A percentile compares a stretch with the other conserved stretches of the same genome.
Evolutionary conservation across 768 basidiomycete genomes (phyloP).

Genomic region (Psilocybe cubensis): DNA sequence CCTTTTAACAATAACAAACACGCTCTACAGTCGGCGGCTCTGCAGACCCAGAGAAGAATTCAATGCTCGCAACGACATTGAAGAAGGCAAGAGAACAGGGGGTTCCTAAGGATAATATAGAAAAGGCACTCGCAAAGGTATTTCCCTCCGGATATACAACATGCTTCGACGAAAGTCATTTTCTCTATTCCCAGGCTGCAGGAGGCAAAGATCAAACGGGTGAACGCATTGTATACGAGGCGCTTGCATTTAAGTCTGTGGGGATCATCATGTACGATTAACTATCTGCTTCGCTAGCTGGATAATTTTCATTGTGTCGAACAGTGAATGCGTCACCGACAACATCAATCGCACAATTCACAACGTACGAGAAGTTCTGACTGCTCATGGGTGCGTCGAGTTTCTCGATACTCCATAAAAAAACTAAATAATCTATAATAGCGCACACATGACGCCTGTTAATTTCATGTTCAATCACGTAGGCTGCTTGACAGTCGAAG

Average conservation of each 20-base stretch:
- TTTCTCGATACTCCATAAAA: not conserved
- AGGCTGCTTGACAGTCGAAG: slow-evolving; percentile 52
- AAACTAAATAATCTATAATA: slow-evolving; percentile 25
- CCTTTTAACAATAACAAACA: not conserved
- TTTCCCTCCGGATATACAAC: not conserved
- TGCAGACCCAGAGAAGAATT: slow-evolving; percentile 55
- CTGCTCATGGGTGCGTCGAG: slow-evolving; percentile 45
- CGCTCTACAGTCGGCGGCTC: slow-evolving; percentile 54
- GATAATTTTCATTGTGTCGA: not conserved
- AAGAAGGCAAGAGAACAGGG: slow-evolving; percentile 58
- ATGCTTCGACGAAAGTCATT: slow-evolving; percentile 2
- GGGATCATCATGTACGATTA: slow-evolving; percentile 61
- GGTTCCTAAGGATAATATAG: slow-evolving; percentile 73
- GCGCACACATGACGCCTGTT: slow-evolving; percentile 65
- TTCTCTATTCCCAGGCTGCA: slow-evolving; percentile 38
- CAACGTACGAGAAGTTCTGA: slow-evolving; percentile 56
- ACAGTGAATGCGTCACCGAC: slow-evolving; percentile 49
- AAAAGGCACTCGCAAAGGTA: slow-evolving; percentile 62
- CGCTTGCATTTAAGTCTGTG: slow-evolving; percentile 57
- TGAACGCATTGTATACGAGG: slow-evolving; percentile 60
- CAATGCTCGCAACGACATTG: slow-evolving; percentile 54
- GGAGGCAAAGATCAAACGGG: slow-evolving; percentile 52
- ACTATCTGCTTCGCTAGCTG: not conserved
- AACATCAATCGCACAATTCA: slow-evolving; percentile 66
- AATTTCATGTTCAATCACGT: slow-evolving; percentile 65